Evolutionary conservation across 2,329 filamentous ascomycete genomes (phyloP), one percentile per base, ranked within the genome.

Genomic region (Cercospora beticola): DNA sequence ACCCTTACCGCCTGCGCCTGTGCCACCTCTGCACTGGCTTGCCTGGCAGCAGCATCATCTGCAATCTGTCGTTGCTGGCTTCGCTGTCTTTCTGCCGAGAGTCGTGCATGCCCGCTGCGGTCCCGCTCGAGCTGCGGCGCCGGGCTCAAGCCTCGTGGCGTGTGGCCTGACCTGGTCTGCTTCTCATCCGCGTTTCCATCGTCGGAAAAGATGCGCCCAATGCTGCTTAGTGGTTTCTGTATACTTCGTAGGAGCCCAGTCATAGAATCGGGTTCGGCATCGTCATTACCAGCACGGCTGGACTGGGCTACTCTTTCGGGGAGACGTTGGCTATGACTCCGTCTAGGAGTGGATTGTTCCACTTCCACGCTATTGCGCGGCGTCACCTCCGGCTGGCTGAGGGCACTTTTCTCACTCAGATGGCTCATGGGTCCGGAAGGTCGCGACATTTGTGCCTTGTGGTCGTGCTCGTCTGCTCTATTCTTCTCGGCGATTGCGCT

Each of bases 401-500:
- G 78, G 6, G 81, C 76, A 28, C 85, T 84, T 73, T 85, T 85
- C 69, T 85, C 83, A 23, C 76, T 84, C 78, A 76, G 78, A 61
- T 75, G 76, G 52, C 75, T 75, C 68, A 76, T 72, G 4, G 78
- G 73, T 79, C 74, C 76, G 78, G 73, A 68, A 76, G 75, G 70
- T 78, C 9, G 84, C 18, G 57, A 21, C 12, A 21, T 26, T 26
- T 18, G 23, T 10, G 64, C 78, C 52, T 77, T 75, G 31, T 74
- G 63, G 62, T 80, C 75, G n/a, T 82, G 80, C 71, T 88, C 83
- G 40, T 86, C 83, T 69, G 84, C 82, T 67, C 89, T 87, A 76
- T 97, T 93, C 76, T 92, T 92, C 81, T 97, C 94, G 2, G 95
- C 94, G 73, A 99, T 99, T 52, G 92, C 92, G 5, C 93, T 97